Evolutionary conservation across 73 alveolate genomes (phyloP).

Genomic region (Breviolum minutum): DNA sequence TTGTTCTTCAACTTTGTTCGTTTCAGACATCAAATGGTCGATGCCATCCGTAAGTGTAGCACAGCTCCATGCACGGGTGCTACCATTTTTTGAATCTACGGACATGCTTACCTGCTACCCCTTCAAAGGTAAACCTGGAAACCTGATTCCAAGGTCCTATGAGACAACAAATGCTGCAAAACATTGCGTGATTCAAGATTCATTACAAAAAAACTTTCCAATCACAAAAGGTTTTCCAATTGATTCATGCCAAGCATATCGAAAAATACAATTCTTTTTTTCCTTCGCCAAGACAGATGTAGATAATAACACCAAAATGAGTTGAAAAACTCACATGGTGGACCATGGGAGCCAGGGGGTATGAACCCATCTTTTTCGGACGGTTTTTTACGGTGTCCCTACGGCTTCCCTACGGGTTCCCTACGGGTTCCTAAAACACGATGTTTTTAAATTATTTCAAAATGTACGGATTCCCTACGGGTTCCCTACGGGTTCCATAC

Average conservation of each 20-base stretch:
- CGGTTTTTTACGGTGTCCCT: constrained; percentile 1
- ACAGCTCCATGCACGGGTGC: constrained; percentile 23
- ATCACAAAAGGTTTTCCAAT: not conserved
- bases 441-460: not conserved
- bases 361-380: not conserved
- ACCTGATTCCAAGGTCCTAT: not conserved
- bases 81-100: not conserved
- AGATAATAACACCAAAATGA: not conserved
- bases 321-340: not conserved
- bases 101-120: not conserved
- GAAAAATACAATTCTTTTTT: too few species aligned
- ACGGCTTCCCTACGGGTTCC: constrained; percentile 42
- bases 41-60: not conserved
- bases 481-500: constrained; percentile 13
- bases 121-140: not conserved
- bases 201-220: not conserved
- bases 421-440: constrained; percentile 35
- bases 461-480: not conserved
- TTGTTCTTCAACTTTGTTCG: not conserved
- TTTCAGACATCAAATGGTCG: not conserved
- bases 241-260: too few species aligned
- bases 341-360: not conserved
- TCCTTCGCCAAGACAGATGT: not conserved
- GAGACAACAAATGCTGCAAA: not conserved
- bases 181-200: not conserved